Conservation (phyloP, 2,329 filamentous ascomycete genomes). For the Orbilia blumenaviensis region DNA sequence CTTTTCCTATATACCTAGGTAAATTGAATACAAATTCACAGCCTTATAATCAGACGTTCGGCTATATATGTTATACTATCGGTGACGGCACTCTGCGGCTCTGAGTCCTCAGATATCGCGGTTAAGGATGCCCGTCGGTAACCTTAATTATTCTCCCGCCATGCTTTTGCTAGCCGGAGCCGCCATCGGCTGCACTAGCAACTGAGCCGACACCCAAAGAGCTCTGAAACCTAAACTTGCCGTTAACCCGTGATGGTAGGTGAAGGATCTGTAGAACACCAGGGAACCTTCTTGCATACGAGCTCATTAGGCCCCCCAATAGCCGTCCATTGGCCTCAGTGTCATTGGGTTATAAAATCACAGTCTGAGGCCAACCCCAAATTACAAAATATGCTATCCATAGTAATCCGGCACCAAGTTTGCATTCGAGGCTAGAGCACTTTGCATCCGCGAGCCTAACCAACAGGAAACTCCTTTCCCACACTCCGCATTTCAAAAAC, state of each 20-base stretch:
- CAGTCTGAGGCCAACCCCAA: background rate
- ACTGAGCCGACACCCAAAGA: background rate
- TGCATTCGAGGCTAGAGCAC: background rate
- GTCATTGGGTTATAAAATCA: background rate
- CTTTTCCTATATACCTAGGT: too few species aligned
- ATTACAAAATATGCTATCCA: background rate
- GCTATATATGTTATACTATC: too few species aligned
- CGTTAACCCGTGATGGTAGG: background rate
- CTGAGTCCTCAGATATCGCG: too few species aligned
- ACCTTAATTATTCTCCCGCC: background rate
- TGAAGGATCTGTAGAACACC: conserved; percentile 35
- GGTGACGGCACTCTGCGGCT: too few species aligned
- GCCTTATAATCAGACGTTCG: too few species aligned
- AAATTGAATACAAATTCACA: too few species aligned
- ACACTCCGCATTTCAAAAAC: background rate
- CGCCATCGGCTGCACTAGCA: background rate
- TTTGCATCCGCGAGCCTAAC: background rate
- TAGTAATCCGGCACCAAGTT: background rate
- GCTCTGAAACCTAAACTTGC: background rate
- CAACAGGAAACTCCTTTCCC: background rate
- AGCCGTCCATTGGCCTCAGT: background rate
- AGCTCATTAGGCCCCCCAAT: background rate
- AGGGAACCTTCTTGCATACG: conserved; percentile 6
- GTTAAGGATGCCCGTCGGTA: too few species aligned
- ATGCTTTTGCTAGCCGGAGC: background rate